Evolutionary conservation across 2,329 filamentous ascomycete species (phyloP).

Genomic region (Botryotinia globosa): DNA sequence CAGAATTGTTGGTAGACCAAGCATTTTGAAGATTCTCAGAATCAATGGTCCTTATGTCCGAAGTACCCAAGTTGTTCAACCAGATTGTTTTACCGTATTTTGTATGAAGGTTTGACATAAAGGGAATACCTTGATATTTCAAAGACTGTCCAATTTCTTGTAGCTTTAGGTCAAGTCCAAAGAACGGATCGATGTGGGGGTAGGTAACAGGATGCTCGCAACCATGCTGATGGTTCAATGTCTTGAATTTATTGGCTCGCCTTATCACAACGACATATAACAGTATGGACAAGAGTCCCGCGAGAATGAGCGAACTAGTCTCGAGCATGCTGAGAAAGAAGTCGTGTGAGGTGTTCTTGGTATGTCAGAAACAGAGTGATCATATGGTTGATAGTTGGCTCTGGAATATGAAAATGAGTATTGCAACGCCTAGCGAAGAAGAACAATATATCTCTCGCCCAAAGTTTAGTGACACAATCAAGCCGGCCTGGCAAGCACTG

Average conservation of each 20-base stretch:
- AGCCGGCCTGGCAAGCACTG: neutral
- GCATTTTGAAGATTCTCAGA: neutral
- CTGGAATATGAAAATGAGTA: neutral
- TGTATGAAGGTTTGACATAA: neutral
- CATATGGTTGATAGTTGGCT: neutral
- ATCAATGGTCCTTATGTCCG: neutral
- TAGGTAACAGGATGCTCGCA: neutral
- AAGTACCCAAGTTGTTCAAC: neutral
- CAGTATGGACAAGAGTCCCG: neutral
- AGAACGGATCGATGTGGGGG: slow-evolving; percentile 13
- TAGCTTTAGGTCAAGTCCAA: slow-evolving; percentile 9
- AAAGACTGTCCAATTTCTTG: slow-evolving; percentile 3
- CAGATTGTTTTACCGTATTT: neutral
- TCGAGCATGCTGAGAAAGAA: neutral
- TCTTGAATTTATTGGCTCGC: neutral
- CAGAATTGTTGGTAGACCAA: slow-evolving; percentile 6
- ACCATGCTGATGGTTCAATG: neutral
- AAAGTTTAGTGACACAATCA: neutral
- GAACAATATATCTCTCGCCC: neutral
- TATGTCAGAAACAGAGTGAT: neutral
- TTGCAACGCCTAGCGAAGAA: neutral
- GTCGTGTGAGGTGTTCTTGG: no score
- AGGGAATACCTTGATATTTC: neutral
- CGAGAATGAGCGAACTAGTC: neutral
- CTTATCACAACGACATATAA: neutral